phyloP scores from a whole-genome alignment of 768 basidiomycete species.

The Leccinum subgranulosum region DNA sequence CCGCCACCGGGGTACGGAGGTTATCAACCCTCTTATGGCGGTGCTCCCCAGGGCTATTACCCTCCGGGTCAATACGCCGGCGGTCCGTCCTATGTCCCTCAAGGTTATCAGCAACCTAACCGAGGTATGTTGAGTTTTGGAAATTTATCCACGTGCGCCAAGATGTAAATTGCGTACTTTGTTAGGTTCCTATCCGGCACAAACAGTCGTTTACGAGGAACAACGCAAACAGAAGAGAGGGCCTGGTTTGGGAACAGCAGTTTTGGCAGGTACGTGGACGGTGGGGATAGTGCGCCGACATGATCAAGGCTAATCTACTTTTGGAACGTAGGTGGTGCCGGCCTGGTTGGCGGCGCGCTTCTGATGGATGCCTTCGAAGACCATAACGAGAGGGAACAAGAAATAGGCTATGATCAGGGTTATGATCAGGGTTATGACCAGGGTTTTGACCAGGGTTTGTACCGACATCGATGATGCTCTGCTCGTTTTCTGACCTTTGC shows the following conservation, averaged over 20 bases:
- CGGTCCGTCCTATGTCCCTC: background rate
- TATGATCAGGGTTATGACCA: slow-evolving; percentile 29
- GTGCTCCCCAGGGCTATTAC: slow-evolving; percentile 12
- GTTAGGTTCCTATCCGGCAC: slow-evolving; percentile 33
- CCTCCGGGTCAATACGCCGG: background rate
- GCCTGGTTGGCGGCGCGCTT: slow-evolving; percentile 61
- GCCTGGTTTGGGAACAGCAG: slow-evolving; percentile 46
- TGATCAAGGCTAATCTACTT: slow-evolving; percentile 1
- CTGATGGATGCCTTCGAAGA: slow-evolving; percentile 50
- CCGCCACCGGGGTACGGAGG: slow-evolving; percentile 14
- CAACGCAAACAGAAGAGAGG: slow-evolving; percentile 42
- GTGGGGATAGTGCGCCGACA: background rate
- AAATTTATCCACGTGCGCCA: background rate
- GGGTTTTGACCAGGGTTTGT: slow-evolving; percentile 37
- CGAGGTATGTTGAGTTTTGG: slow-evolving; percentile 17
- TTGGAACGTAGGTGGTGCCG: slow-evolving; percentile 48
- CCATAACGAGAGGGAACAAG: slow-evolving; percentile 33
- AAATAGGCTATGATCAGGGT: slow-evolving; percentile 37
- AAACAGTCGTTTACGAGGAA: slow-evolving; percentile 36
- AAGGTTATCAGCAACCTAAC: background rate
- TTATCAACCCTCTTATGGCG: slow-evolving; percentile 14
- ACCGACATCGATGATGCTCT: background rate
- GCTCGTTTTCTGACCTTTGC: slow-evolving; percentile 7
- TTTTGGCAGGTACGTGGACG: slow-evolving; percentile 47
- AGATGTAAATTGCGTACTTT: slow-evolving; percentile 3